Conservation (phyloP, 345 rosid species). For the Citrus unshiu region DNA sequence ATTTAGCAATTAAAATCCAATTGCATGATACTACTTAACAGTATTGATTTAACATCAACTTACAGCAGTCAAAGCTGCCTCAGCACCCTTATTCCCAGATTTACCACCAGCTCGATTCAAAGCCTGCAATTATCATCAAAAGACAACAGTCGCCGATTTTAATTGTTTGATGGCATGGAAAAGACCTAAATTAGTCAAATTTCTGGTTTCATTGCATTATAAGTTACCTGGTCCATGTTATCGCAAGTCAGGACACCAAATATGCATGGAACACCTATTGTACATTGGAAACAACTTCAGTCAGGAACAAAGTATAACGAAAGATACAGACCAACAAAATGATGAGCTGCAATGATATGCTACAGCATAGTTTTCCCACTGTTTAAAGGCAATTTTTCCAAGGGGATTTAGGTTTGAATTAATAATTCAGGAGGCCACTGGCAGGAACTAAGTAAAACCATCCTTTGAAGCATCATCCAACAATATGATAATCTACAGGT, state of each 20-base stretch:
- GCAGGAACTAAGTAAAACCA: background rate
- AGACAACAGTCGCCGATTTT: background rate
- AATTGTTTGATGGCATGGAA: background rate
- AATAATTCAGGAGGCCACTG: background rate
- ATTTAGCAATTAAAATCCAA: background rate
- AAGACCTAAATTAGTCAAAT: background rate
- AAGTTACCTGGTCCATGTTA: conserved; percentile 87
- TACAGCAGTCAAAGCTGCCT: conserved; percentile 89
- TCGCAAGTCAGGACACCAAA: conserved; percentile 97
- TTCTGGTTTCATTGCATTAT: conserved; percentile 4
- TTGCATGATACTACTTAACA: background rate
- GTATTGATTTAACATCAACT: conserved; percentile 25
- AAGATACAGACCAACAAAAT: background rate
- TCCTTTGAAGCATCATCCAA: background rate
- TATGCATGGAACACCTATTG: conserved; percentile 88
- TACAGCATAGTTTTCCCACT: background rate
- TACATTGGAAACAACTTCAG: conserved; percentile 12
- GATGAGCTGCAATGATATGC: background rate
- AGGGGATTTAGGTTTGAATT: background rate
- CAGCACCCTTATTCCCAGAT: conserved; percentile 93
- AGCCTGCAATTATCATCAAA: conserved; percentile 48
- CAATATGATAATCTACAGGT: background rate
- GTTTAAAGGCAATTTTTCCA: background rate
- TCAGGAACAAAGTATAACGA: background rate
- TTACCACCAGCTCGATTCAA: conserved; percentile 96